Conservation (phyloP, 345 rosid genomes). For the Populus euphratica region DNA sequence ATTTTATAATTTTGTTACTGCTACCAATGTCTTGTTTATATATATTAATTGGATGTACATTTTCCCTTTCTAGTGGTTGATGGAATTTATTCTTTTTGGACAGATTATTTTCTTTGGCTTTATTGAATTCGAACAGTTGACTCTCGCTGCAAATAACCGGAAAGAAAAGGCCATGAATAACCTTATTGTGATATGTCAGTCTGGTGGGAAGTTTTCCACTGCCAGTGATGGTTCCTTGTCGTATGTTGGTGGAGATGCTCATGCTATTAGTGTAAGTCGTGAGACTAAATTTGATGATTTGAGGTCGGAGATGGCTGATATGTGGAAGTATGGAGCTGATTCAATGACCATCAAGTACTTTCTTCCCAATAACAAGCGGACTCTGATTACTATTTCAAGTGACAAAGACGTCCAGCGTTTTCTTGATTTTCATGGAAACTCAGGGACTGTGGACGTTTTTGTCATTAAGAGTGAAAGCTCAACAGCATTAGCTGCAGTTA, state of each 20-base stretch:
- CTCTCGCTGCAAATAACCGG: not conserved
- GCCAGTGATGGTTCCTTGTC: conserved; percentile 21
- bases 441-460: conserved; percentile 20
- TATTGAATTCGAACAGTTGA: not conserved
- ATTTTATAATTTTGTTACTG: not conserved
- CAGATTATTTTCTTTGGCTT: conserved; percentile 4
- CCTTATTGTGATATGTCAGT: conserved; percentile 26
- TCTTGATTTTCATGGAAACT: conserved; percentile 27
- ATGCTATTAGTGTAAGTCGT: conserved; percentile 19
- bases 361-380: conserved; percentile 21
- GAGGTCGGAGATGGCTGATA: conserved; percentile 25
- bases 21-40: not conserved
- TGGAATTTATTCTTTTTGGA: not conserved
- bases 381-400: conserved; percentile 24
- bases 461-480: conserved; percentile 20
- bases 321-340: conserved; percentile 20
- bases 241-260: conserved; percentile 29
- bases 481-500: conserved; percentile 2
- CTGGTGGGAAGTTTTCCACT: conserved; percentile 21
- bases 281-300: conserved; percentile 15
- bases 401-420: conserved; percentile 25
- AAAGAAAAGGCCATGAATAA: conserved; percentile 2
- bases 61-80: not conserved
- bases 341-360: conserved; percentile 20
- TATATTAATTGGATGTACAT: not conserved